Base-by-base conservation (phyloP, 2,329 filamentous ascomycete species). In the Shiraia sp. region DNA sequence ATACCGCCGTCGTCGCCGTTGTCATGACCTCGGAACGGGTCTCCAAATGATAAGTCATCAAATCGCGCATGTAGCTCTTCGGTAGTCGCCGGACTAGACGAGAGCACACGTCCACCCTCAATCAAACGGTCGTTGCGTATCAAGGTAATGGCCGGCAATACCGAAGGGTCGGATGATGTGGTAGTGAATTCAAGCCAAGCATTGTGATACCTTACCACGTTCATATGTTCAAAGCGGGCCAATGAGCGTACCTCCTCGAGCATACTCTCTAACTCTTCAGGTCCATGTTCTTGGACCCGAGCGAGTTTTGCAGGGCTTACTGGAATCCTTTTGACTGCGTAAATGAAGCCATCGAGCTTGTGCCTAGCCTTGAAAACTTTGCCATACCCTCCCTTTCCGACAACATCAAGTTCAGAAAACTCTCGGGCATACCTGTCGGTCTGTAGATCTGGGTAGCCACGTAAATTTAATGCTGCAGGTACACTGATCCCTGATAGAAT, bases 321-420 rank as follows among this genome's bases (percentile, higher is more conserved):
- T 0, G 77, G 74, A 6, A 87, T 82, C 47, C 83, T 82, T 59
- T 87, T 87, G 34, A 87, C 74, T 0, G 84, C 84, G 55, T 87
- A 87, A 26, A 77, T 70, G 31, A 78, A 75, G 6, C 78, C 76
- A 57, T 87, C 84, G 5, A 87, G 75, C 36, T 77, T 75, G 49
- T 86, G 80, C 33, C 71, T 75, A 9, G 78, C 82, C 49, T 79
- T 79, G 57, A 78, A 87, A 2, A 87, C 84, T 26, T 77, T 76
- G 1, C 82, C 83, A 56, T 84, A 87, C 0, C 83, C 84, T 10
- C 84, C 84, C 58, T 78, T 82, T 2, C 83, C 83, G 3, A 87
- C 72, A 1, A 81, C 58, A 13, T 72, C 74, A 10, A 83, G 58
- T 39, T 69, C 61, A 1, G 57, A 45, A 36, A 67, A 69, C 24